A percentile compares a stretch with the other conserved stretches of the same genome.
Conservation (phyloP, 257 asterid species). For the Lycium barbarum region DNA sequence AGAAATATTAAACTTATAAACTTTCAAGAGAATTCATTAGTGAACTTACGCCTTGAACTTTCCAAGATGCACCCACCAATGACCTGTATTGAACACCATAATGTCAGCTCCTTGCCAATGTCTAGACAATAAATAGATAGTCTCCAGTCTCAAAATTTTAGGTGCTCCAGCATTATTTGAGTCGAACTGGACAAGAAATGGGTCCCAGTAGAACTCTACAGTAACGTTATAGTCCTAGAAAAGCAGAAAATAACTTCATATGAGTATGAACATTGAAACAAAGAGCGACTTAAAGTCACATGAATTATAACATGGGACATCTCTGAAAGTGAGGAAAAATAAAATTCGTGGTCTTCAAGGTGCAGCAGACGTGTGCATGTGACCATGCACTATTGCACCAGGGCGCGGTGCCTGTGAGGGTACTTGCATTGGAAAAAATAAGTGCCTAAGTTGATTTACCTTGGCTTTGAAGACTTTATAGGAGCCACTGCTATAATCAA, state of each 20-base stretch:
- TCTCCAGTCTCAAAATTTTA: constrained; percentile 30
- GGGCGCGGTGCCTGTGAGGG: not conserved
- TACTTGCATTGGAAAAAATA: not conserved
- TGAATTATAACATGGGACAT: not conserved
- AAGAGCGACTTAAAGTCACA: not conserved
- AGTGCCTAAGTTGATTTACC: constrained; percentile 29
- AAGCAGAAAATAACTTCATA: not conserved
- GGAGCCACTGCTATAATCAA: constrained; percentile 24
- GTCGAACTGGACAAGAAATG: constrained; percentile 34
- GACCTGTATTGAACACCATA: constrained; percentile 39
- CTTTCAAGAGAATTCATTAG: not conserved
- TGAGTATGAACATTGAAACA: constrained; percentile 14
- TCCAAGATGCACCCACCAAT: constrained; percentile 37
- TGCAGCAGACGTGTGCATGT: not conserved
- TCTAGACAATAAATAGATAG: constrained; percentile 19
- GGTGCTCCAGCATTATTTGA: constrained; percentile 4
- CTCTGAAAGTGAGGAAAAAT: not conserved
- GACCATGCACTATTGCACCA: not conserved
- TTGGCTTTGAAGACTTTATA: constrained; percentile 38
- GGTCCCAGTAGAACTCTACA: constrained; percentile 38
- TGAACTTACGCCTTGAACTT: constrained; percentile 36
- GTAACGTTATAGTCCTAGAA: constrained; percentile 32
- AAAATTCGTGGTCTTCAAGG: not conserved
- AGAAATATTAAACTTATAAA: not conserved
- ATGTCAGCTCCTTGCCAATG: constrained; percentile 34